Conservation (phyloP, 495 filamentous ascomycete species). For the Clohesyomyces aquaticus region DNA sequence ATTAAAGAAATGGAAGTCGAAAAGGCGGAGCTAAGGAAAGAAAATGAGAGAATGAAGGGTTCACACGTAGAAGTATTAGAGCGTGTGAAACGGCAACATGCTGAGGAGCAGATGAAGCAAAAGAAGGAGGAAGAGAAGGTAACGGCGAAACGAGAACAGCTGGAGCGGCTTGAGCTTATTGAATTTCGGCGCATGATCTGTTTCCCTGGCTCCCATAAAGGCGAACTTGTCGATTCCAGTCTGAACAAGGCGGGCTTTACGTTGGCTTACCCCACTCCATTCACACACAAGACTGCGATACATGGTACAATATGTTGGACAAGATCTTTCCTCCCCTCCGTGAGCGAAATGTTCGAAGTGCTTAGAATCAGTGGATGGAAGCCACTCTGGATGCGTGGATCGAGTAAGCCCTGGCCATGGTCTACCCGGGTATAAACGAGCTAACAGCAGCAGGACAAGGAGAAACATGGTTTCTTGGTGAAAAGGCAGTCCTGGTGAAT, state of each 20-base stretch:
- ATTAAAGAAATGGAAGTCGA: not conserved
- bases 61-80: not conserved
- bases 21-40: not conserved
- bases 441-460: not conserved
- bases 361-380: not conserved
- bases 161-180: not conserved
- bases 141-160: not conserved
- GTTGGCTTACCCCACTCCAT: not conserved
- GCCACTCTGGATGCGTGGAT: not conserved
- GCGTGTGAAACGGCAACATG: not conserved
- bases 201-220: not conserved
- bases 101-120: not conserved
- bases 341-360: not conserved
- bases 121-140: not conserved
- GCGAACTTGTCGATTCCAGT: conserved; percentile 1
- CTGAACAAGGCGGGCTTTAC: not conserved
- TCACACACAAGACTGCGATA: not conserved
- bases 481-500: not conserved
- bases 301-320: conserved; percentile 1
- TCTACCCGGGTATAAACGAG: not conserved
- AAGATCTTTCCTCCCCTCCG: not conserved
- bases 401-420: not conserved
- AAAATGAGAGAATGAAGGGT: not conserved
- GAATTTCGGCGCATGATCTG: not conserved
- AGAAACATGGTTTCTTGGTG: conserved; percentile 1